These are phyloP conservation scores for Talaromyces amestolkiae DNA, from an alignment of 2,329 filamentous ascomycete genomes.

Conservation along the genomic window DNA sequence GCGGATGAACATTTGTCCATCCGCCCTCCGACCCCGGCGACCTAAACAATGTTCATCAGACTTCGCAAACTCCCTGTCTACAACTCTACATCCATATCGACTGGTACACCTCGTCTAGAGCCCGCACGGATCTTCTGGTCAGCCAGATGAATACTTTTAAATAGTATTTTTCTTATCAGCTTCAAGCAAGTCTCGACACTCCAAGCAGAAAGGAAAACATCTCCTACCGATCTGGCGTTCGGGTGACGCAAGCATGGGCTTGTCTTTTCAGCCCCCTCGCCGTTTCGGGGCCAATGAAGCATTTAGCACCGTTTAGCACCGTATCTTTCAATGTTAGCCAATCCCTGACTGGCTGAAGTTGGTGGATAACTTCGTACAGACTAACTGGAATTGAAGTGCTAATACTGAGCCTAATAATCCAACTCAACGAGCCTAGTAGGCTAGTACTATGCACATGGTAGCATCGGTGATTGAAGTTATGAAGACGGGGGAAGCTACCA, in stretches of 20 bases:
- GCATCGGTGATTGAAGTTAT: conserved; percentile 5
- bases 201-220: neutral
- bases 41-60: neutral
- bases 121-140: neutral
- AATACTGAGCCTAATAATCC: conserved; percentile 7
- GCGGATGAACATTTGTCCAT: conserved; percentile 2
- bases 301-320: conserved; percentile 13
- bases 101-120: neutral
- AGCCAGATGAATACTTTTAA: neutral
- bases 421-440: neutral
- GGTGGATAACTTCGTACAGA: neutral
- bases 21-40: neutral
- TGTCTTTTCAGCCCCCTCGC: conserved; percentile 13
- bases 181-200: neutral
- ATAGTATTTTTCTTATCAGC: neutral
- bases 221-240: neutral
- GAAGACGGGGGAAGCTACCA: conserved; percentile 1
- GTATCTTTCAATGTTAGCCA: neutral
- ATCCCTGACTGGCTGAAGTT: neutral
- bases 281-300: conserved; percentile 12
- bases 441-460: neutral
- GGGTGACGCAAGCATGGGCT: neutral
- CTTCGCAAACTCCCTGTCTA: neutral
- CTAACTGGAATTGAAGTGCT: neutral
- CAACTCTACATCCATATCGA: neutral